Evolutionary conservation across 805 yeast species (phyloP).

Genomic region (Teunomyces kruisii): DNA sequence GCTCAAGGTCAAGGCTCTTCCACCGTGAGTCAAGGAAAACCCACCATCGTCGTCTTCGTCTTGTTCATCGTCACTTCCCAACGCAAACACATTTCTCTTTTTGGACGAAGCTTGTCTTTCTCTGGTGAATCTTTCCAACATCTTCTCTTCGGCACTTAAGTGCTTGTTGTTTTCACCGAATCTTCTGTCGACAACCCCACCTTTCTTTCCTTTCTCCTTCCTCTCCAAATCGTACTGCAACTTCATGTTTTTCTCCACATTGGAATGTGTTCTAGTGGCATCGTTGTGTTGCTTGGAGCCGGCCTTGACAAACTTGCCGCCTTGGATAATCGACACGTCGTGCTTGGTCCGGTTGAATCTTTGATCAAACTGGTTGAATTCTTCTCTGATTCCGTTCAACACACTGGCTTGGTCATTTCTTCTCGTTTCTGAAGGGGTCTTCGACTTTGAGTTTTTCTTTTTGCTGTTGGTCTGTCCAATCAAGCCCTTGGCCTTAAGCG

Average conservation of each 20-base stretch:
- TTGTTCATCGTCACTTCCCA: conserved; percentile 76
- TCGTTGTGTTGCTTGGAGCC: conserved; percentile 40
- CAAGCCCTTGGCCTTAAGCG: conserved; percentile 73
- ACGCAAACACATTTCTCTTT: conserved; percentile 46
- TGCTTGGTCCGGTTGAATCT: conserved; percentile 68
- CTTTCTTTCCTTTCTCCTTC: conserved; percentile 65
- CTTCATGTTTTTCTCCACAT: conserved; percentile 43
- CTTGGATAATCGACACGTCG: conserved; percentile 42
- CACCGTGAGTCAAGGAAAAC: conserved; percentile 72
- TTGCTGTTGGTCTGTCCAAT: conserved; percentile 81
- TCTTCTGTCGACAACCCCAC: conserved; percentile 80
- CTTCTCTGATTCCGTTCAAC: conserved; percentile 60
- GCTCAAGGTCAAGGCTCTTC: conserved; percentile 60
- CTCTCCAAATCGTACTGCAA: conserved; percentile 66
- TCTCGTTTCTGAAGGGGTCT: conserved; percentile 61
- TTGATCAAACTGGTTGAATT: conserved; percentile 88
- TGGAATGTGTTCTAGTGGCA: conserved; percentile 30
- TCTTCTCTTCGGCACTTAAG: conserved; percentile 85
- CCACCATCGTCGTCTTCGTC: conserved; percentile 49
- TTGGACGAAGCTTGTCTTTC: conserved; percentile 72
- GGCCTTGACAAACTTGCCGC: conserved; percentile 44
- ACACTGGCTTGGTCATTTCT: conserved; percentile 66
- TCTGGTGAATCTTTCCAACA: conserved; percentile 91
- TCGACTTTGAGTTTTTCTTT: conserved; percentile 50
- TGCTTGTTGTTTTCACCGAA: conserved; percentile 81